Evolutionary conservation across 257 asterid species (phyloP).

Genomic region (Plantago major): DNA sequence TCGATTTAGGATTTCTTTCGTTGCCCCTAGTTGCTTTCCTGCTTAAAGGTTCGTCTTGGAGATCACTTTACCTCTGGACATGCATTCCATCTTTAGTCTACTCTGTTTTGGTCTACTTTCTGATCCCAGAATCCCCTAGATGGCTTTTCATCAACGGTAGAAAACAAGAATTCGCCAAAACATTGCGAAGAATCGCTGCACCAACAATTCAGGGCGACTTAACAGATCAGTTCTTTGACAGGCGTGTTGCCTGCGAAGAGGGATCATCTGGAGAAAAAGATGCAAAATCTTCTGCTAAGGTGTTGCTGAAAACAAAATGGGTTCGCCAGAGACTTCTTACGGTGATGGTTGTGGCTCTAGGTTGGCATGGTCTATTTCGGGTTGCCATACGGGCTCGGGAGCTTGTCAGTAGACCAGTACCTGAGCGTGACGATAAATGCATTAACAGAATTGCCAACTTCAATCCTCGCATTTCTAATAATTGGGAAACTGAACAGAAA

Average conservation of each 20-base stretch:
- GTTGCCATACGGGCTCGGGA: conserved; percentile 31
- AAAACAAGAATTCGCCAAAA: conserved; percentile 12
- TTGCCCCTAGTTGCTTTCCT: conserved; percentile 37
- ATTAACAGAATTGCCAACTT: conserved; percentile 28
- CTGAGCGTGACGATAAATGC: conserved; percentile 31
- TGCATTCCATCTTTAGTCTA: conserved; percentile 31
- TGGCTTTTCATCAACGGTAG: conserved; percentile 41
- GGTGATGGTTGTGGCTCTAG: conserved; percentile 21
- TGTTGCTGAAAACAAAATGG: conserved; percentile 13
- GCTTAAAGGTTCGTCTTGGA: conserved; percentile 37
- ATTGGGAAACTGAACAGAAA: conserved; percentile 19
- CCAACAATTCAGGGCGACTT: not conserved
- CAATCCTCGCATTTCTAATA: conserved; percentile 14
- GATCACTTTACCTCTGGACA: conserved; percentile 35
- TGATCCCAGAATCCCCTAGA: conserved; percentile 41
- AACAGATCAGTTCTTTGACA: conserved; percentile 1
- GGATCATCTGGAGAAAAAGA: not conserved
- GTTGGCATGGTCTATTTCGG: conserved; percentile 37
- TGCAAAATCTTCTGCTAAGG: conserved; percentile 4
- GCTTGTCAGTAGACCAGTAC: conserved; percentile 25
- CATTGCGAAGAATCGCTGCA: conserved; percentile 4
- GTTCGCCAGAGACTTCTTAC: conserved; percentile 14
- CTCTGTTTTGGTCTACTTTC: conserved; percentile 29
- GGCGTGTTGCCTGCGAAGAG: not conserved
- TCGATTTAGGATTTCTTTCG: conserved; percentile 42